Conservation (phyloP, 2,329 filamentous ascomycete species). For the Pseudodiploospora longispora region DNA sequence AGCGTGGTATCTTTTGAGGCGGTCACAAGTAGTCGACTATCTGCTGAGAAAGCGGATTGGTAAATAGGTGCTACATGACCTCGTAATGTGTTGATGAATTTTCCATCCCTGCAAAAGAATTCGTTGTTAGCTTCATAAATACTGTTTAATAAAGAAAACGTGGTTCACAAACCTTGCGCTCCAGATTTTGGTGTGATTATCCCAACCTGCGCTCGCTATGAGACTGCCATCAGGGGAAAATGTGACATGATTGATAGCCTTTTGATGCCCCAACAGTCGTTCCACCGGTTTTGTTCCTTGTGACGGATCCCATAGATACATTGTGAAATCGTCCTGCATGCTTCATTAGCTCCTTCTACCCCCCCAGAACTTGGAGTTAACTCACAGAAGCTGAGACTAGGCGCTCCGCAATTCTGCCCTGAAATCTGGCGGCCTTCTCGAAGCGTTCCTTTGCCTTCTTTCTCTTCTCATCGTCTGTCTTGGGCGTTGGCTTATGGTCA, state of each 20-base stretch:
- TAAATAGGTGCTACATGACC: slow-evolving; percentile 89
- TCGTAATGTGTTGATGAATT: slow-evolving; percentile 78
- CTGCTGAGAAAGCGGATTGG: slow-evolving; percentile 84
- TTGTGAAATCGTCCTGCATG: slow-evolving; percentile 73
- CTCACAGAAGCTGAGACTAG: slow-evolving; percentile 68
- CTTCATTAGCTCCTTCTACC: background rate
- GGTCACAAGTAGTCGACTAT: slow-evolving; percentile 81
- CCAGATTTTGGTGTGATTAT: slow-evolving; percentile 94
- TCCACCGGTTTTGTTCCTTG: slow-evolving; percentile 73
- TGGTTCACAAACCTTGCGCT: slow-evolving; percentile 54
- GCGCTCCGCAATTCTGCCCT: slow-evolving; percentile 71
- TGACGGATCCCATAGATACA: slow-evolving; percentile 88
- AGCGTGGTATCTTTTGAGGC: slow-evolving; percentile 87
- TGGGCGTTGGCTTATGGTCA: slow-evolving; percentile 68
- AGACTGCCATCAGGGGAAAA: slow-evolving; percentile 86
- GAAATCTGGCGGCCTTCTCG: slow-evolving; percentile 71
- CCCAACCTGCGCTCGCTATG: slow-evolving; percentile 83
- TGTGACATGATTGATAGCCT: slow-evolving; percentile 90
- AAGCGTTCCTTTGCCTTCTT: slow-evolving; percentile 74
- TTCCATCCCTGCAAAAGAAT: slow-evolving; percentile 42
- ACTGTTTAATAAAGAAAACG: too few relatives aligned
- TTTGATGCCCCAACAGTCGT: slow-evolving; percentile 88
- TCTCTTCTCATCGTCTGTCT: slow-evolving; percentile 60
- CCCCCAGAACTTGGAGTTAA: background rate
- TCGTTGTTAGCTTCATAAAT: slow-evolving; percentile 10